Base-by-base conservation (phyloP, 2,329 filamentous ascomycete genomes). In the Penicillium nordicum region DNA sequence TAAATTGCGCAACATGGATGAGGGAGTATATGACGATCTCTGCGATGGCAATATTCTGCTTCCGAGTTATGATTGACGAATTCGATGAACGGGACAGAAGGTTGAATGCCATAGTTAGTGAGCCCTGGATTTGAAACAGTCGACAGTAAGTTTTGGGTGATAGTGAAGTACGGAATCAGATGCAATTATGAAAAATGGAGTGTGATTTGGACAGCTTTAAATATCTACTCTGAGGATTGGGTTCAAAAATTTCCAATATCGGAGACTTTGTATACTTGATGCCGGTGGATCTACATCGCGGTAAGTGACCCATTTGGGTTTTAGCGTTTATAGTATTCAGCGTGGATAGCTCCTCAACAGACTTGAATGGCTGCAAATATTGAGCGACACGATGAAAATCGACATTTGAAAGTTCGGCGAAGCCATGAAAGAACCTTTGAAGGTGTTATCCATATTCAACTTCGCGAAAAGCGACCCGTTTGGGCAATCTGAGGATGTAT, bases 1-100 rank as follows among this genome's bases (percentile, higher is more conserved):
- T 21, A 12, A 66, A 57, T 18, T 69, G 68, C 12, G 56, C 30
- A 25, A 64, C 2, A 8, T 63, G 63, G 4, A 69, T 63, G 18
- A 60, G 14, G 2, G 64, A 68, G 42, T 66, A 70, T 18, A 70
- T 47, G 2, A 57, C 40, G 8, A 70, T 23, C 30, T 70, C 63
- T 9, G 62, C 57, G n/a, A 70, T 66, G 18, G 66, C 67, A 25
- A 70, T 38, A 4, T 63, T 53, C 12, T 37, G 51, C 23, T 37
- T 50, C 32, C 53, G 46, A 27, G 43, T 29, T 37, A 58, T 52
- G 37, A 61, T 58, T 14, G 50, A 25, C 9, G 25, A 42, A 12
- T 55, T 30, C 16, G 29, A 36, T 3, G 37, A 40, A n/a, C 49
- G 54, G 25, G 53, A 41, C 23, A 47, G 9, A 23, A 46, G n/a